Base-by-base conservation (phyloP, 1,284 basidiomycete species). In the Fomitiporia mediterranea region DNA sequence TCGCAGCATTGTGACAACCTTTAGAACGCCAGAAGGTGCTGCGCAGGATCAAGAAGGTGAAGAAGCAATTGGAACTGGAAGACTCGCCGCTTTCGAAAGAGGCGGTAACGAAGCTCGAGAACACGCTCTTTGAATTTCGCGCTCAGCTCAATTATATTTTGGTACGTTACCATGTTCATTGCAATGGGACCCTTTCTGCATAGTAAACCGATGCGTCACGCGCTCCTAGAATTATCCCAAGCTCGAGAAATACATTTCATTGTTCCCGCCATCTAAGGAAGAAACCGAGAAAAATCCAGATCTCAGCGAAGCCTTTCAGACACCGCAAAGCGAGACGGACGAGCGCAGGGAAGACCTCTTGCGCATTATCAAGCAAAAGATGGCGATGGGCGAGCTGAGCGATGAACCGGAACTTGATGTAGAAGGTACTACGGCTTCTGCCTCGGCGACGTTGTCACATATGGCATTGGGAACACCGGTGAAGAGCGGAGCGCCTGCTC, bases 121-220 rank as follows among this genome's bases (percentile, higher is more conserved):
- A 72, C 38, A 69, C 76, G n/a, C 63, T 94, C 39, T 65, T 70
- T 15, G 77, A 82, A 57, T 72, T 89, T 35, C 77, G 91, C 19
- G 79, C 92, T 11, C 88, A 94, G 69, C 73, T 94, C 49, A 94
- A 93, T 67, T 95, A 95, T 65, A 81, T 92, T 48, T 64, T 91
- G 67, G 91, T 92, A 61, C 61, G 81, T 42, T 37, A 46, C 38
- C 28, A 34, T 48, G 47, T 17, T 21, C 15, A 15, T 40, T 35
- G n/a, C 27, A n/a, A 15, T 44, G 27, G 28, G 38, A 38, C 42
- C 27, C 34, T 39, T 7, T 44, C 17, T 37, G 44, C 47, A 17
- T 23, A 38, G 56, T 34, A 58, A 13, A 48, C 39, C 19, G 25
- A 44, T 44, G 23, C 38, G 40, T 55, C 42, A 39, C 40, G 15